Evolutionary conservation across 1,284 basidiomycete genomes (phyloP), one percentile per base, ranked within the genome.

Genomic region (Ustilago cynodontis): DNA sequence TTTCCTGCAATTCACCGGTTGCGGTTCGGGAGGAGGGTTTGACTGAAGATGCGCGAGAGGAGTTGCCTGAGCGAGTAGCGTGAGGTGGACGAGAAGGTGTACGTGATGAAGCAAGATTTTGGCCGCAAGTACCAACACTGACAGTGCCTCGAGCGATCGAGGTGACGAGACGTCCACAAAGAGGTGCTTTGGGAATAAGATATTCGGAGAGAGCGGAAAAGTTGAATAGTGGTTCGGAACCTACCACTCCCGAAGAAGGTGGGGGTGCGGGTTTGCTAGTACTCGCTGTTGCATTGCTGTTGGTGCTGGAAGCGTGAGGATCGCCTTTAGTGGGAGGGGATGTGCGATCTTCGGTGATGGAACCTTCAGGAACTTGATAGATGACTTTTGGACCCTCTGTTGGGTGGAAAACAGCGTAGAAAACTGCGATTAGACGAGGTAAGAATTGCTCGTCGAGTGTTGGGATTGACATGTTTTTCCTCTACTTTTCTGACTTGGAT

Each of bases 181-280:
- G 88, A 1, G 92, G 89, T 66, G 91, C 91, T 43, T 91, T 92
- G 2, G 96, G 96, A 58, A 99, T 97, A 52, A 98, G 91, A 88
- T 94, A 98, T 86, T 94, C 95, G 18, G 93, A 93, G 60, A 99
- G 92, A 71, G 94, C 91, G 52, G 92, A 90, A 80, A 98, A 98
- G 85, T 94, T 92, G 86, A 99, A 93, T n/a, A 97, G 88, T 10
- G 89, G 80, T 37, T 81, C 69, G 16, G 55, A 64, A 49, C 64
- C 53, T 2, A 60, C 29, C n/a, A 51, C 31, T 13, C 58, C 59
- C 52, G 29, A 31, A 16, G 33, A 59, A 2, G 33, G 52, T 54
- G 37, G 56, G 22, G 16, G 7, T n/a, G 51, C 26, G 5, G 31
- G 31, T 43, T 64, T 59, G 64, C 43, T 55, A 11, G 51, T 35